Evolutionary conservation across 2,329 filamentous ascomycete species (phyloP), one percentile per base, ranked within the genome.

Genomic region (Fusarium citri): DNA sequence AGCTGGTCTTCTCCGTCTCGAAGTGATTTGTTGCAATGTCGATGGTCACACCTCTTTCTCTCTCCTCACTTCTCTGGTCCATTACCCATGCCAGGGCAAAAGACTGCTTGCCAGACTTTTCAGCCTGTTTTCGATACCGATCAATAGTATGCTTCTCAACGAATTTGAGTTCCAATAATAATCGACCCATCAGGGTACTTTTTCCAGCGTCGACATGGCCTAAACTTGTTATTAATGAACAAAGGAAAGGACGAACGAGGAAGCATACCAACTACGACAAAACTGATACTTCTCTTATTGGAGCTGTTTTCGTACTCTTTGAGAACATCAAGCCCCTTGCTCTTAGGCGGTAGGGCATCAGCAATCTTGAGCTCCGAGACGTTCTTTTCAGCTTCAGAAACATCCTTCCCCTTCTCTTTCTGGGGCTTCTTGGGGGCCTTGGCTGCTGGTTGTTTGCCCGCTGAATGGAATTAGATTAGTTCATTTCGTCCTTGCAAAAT

Each of bases 121-220:
- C 92, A 1, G 96, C 95, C 81, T 98, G 94, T 78, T 92, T 92
- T 22, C 91, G 88, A 74, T 97, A 94, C 78, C 92, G 95, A 59
- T 97, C 94, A 64, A 99, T 87, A 0, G 94, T 95, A 64, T 94
- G 87, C 77, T 97, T 89, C 72, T 97, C 93, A 9, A 99, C 90
- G 26, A 94, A 92, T 64, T 94, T 92, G 42, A 97, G 87, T 74
- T 99, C 96, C 43, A 95, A 90, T 8, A 99, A 83, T 28, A 99
- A 81, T n/a, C 96, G 90, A 1, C 95, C 96, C 95, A 99, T 98
- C 40, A 99, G 86, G 8, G 96, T 99, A 78, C 94, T 98, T 81
- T 99, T 99, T 55, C 96, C 96, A 55, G 97, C 95, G 79, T 99
- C 96, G 58, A 99, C 96, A 78, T 99, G 96, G 16, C 96, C 94